Conservation (phyloP, 1,139 yeast genomes). For the Saccharomycopsis hybrid region DNA sequence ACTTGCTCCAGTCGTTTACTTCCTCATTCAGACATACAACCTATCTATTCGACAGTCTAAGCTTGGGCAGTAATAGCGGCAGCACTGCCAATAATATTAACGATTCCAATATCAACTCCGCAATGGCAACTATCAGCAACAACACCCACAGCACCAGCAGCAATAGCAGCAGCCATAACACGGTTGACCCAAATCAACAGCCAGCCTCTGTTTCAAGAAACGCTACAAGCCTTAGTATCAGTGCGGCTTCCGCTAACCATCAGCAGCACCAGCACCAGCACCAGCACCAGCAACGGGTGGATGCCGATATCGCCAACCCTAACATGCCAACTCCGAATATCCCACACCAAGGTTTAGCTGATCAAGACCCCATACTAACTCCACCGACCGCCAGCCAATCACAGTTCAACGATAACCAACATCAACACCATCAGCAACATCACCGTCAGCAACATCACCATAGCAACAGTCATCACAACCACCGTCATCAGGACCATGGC, state of each 20-base stretch:
- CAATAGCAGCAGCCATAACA: neutral
- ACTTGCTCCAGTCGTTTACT: neutral
- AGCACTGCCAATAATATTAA: neutral
- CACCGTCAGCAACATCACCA: neutral
- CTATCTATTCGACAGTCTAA: neutral
- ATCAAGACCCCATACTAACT: neutral
- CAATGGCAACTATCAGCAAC: neutral
- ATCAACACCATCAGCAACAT: no score
- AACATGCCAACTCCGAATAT: neutral
- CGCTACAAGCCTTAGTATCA: neutral
- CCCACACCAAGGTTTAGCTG: no score
- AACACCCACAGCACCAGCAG: neutral
- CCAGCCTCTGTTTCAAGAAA: neutral
- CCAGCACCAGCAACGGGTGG: conserved; percentile 1
- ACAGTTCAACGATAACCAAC: neutral
- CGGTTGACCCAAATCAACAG: neutral
- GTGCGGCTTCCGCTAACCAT: conserved; percentile 3
- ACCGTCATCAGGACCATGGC: no score
- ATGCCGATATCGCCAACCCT: neutral
- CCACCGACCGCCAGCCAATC: neutral
- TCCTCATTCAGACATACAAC: neutral
- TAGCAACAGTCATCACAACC: no score
- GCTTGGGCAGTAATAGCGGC: neutral
- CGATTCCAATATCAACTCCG: neutral
- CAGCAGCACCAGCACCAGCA: neutral